Conservation (phyloP, 805 yeast genomes). For the Torulaspora gathmanii region DNA sequence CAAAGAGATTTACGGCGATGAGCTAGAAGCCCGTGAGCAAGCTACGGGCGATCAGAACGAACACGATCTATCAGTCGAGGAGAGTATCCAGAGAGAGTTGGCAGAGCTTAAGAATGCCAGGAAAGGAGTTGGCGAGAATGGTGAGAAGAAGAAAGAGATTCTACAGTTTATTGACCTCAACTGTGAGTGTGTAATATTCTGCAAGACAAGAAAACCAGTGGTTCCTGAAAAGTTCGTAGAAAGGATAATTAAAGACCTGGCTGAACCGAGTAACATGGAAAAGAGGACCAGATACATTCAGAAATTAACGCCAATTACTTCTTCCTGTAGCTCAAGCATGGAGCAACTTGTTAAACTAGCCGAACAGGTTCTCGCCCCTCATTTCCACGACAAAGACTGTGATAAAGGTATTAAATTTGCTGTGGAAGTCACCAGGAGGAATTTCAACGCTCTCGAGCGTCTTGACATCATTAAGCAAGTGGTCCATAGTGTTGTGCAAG, state of each 20-base stretch:
- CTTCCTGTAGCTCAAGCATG: slow-evolving; percentile 65
- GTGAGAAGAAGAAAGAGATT: slow-evolving; percentile 42
- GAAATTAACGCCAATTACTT: slow-evolving; percentile 73
- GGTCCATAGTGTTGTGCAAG: slow-evolving; percentile 67
- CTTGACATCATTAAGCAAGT: slow-evolving; percentile 68
- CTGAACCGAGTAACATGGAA: slow-evolving; percentile 37
- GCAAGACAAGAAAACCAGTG: slow-evolving; percentile 74
- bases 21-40: slow-evolving; percentile 20
- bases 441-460: slow-evolving; percentile 67
- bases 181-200: slow-evolving; percentile 80
- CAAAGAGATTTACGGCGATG: slow-evolving; percentile 43
- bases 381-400: slow-evolving; percentile 50
- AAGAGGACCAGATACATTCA: slow-evolving; percentile 72
- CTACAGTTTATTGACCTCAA: slow-evolving; percentile 59
- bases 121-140: slow-evolving; percentile 34
- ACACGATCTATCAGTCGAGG: slow-evolving; percentile 61
- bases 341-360: slow-evolving; percentile 64
- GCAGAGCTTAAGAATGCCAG: slow-evolving; percentile 47
- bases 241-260: slow-evolving; percentile 57
- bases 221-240: slow-evolving; percentile 70
- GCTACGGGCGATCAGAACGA: slow-evolving; percentile 29
- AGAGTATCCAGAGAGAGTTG: slow-evolving; percentile 67
- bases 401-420: slow-evolving; percentile 55
- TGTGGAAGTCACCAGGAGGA: slow-evolving; percentile 71
- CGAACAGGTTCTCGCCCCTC: slow-evolving; percentile 55